Evolutionary conservation across 2,329 filamentous ascomycete genomes (phyloP), one percentile per base, ranked within the genome.

Genomic region (Alternaria sp.): DNA sequence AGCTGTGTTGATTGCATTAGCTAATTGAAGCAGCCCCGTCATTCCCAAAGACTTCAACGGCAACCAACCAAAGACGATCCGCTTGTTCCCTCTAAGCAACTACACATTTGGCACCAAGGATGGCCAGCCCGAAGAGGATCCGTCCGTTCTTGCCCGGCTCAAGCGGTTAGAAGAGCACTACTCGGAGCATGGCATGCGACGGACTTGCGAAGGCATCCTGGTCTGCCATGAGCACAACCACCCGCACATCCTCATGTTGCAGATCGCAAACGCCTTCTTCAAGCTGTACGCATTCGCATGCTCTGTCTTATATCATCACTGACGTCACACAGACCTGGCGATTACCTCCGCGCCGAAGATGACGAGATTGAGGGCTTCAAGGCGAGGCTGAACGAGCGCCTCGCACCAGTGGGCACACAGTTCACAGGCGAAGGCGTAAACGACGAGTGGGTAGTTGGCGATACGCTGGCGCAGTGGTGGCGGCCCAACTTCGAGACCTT

Each of bases 141-240:
- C 95, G 0, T 97, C 93, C 0, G 96, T 99, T 3, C 88, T 97
- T 61, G 94, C 96, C 60, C 91, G 96, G 3, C 85, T 99, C 69
- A 94, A 95, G 84, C 90, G 96, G 9, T 87, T 99, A n/a, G 93
- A 98, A 80, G 94, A 98, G 79, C 94, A 99, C 82, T 99, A 97
- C 80, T 85, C 88, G 28, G 86, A 90, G 67, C 90, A 98, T 85
- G 96, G 96, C 76, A 99, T 99, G 96, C 91, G 96, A 61, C 90
- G 96, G 59, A 98, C 96, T 17, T 97, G 95, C 81, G 96, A 99
- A 83, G 96, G 94, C 73, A 93, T 99, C 73, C 87, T 99, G 51
- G 93, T 99, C 71, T 99, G 96, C 83, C 96, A 99, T 81, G 96
- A 99, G 83, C 95, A 98, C 85, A 98, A 97, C 83, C 96, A 98